Conservation (phyloP, 352 stramenopile genomes). For the Thraustochytrium sp. region DNA sequence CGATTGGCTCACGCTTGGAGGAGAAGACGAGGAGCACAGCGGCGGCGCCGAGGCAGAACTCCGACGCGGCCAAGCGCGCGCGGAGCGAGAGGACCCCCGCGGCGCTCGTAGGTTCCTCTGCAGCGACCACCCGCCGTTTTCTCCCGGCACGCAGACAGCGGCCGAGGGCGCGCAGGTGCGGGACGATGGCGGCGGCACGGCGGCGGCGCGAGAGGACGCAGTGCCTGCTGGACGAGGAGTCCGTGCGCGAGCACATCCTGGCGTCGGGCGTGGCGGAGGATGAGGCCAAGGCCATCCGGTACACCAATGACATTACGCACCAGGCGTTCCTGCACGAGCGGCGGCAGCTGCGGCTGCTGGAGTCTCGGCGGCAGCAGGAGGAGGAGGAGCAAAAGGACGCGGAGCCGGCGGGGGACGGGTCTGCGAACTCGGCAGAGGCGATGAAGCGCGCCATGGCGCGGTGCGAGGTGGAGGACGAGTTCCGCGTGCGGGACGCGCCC, state of each 20-base stretch:
- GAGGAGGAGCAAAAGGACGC: not conserved
- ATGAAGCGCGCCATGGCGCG: not conserved
- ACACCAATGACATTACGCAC: not conserved
- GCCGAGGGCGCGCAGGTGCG: no score
- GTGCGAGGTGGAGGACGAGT: constrained; percentile 8
- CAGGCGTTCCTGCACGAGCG: constrained; percentile 29
- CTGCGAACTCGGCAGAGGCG: not conserved
- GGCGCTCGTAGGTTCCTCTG: no score
- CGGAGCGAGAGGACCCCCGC: no score
- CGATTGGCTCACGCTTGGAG: no score
- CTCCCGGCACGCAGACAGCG: no score
- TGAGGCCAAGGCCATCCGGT: not conserved
- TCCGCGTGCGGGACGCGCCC: not conserved
- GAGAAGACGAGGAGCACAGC: no score
- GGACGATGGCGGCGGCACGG: not conserved
- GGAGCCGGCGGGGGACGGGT: not conserved
- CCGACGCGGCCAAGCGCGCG: no score
- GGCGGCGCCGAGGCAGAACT: no score
- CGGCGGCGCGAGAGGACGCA: not conserved
- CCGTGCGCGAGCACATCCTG: constrained; percentile 15
- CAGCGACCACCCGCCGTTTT: no score
- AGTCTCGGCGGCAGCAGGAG: not conserved
- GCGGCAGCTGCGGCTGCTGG: not conserved
- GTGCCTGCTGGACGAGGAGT: constrained; percentile 23
- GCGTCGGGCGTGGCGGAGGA: not conserved